These are phyloP conservation scores for Lachancea lanzarotensis DNA, from an alignment of 805 yeast species.

Conservation along the genomic window DNA sequence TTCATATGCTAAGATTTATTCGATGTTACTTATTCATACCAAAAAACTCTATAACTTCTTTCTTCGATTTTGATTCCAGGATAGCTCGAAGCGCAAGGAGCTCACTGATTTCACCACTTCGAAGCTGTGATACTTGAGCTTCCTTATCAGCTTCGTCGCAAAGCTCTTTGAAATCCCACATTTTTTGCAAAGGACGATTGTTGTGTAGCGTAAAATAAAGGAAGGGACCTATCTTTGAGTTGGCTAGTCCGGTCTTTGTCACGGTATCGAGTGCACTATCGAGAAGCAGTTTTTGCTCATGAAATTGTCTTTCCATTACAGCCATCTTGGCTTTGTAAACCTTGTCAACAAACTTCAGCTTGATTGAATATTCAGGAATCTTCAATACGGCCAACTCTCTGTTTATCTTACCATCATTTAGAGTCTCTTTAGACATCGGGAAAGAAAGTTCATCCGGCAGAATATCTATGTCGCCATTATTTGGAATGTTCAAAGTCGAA, in stretches of 20 bases:
- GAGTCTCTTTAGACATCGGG: conserved; percentile 19
- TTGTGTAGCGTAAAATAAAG: conserved; percentile 35
- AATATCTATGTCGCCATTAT: conserved; percentile 57
- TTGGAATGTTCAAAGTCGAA: conserved; percentile 42
- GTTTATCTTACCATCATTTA: conserved; percentile 12
- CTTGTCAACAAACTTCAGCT: conserved; percentile 25
- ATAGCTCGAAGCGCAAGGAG: conserved; percentile 51
- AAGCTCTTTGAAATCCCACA: conserved; percentile 43
- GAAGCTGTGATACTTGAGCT: conserved; percentile 14
- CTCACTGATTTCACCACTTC: conserved; percentile 41
- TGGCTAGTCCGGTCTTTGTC: conserved; percentile 21
- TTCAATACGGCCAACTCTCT: conserved; percentile 20
- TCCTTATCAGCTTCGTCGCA: conserved; percentile 36
- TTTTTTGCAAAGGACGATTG: conserved; percentile 28
- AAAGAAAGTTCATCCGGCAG: conserved; percentile 37
- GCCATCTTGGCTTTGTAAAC: conserved; percentile 36
- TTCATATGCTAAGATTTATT: neutral
- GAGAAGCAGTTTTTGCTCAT: conserved; percentile 30
- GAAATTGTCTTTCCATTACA: conserved; percentile 30
- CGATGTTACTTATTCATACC: conserved; percentile 14
- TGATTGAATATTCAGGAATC: conserved; percentile 23
- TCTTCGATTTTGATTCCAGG: conserved; percentile 64
- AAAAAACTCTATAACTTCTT: conserved; percentile 54
- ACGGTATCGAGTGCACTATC: conserved; percentile 25
- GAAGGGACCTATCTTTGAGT: conserved; percentile 21